These are phyloP conservation scores for Leccinum barrowsii DNA, from an alignment of 768 basidiomycete species.

Conservation along the genomic window DNA sequence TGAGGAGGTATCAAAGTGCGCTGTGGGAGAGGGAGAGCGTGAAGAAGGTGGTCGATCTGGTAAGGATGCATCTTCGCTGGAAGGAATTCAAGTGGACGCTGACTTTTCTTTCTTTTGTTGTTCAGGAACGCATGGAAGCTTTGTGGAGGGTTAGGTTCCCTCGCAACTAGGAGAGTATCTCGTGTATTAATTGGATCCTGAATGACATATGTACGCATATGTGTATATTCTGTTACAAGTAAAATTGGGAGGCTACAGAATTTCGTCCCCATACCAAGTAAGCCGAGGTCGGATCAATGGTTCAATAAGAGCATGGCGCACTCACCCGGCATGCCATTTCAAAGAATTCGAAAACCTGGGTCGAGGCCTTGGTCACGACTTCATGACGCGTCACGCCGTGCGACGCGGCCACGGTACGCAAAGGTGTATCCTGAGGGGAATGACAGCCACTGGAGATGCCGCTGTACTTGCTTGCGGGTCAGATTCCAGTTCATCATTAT, in stretches of 20 bases:
- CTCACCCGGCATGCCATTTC: too few species aligned
- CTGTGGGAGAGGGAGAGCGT: slow-evolving; percentile 38
- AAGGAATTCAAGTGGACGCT: background rate
- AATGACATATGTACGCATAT: background rate
- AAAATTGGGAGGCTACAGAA: background rate
- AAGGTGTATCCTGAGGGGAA: too few species aligned
- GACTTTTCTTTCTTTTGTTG: background rate
- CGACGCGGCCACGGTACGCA: too few species aligned
- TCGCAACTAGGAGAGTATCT: background rate
- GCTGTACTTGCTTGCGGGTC: too few species aligned
- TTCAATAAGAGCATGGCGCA: too few species aligned
- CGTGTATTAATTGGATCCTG: background rate
- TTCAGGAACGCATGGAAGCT: slow-evolving; percentile 5
- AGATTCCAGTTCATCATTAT: too few species aligned
- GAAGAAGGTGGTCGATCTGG: slow-evolving; percentile 4
- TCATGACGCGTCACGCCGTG: too few species aligned
- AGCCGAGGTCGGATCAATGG: too few species aligned
- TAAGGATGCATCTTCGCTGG: background rate
- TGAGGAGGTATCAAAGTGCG: slow-evolving; percentile 46
- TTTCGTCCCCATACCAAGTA: too few species aligned
- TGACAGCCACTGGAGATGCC: too few species aligned
- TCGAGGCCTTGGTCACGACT: too few species aligned
- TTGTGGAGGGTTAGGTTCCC: background rate
- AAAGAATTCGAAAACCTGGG: too few species aligned
- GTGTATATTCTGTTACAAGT: background rate